These are phyloP conservation scores for Phytophthora cryptogea DNA, from an alignment of 352 stramenopile species.

Conservation along the genomic window DNA sequence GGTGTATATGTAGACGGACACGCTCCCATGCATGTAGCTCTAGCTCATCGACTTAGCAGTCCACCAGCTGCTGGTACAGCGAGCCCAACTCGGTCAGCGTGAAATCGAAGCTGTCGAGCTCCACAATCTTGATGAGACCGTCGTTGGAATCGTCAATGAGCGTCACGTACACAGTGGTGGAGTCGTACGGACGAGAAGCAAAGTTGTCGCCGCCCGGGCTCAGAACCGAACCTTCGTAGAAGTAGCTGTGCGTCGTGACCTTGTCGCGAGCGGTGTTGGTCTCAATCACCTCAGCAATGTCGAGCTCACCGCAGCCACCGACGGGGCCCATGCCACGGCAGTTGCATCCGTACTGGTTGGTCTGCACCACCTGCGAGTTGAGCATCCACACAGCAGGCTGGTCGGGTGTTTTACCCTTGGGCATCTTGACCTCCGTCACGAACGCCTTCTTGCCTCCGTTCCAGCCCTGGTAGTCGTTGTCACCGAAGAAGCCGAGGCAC, in stretches of 20 bases:
- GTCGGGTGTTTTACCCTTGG: constrained; percentile 33
- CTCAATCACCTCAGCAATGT: constrained; percentile 73
- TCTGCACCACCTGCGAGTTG: constrained; percentile 57
- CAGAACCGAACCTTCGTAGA: constrained; percentile 49
- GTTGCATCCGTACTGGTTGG: constrained; percentile 69
- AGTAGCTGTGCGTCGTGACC: constrained; percentile 72
- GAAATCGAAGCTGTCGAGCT: constrained; percentile 63
- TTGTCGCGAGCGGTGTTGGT: constrained; percentile 39
- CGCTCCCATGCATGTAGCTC: constrained; percentile 8
- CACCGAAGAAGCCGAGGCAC: constrained; percentile 42
- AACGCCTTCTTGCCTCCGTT: constrained; percentile 69
- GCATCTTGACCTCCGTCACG: constrained; percentile 66
- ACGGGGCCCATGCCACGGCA: constrained; percentile 58
- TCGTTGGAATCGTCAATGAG: constrained; percentile 59
- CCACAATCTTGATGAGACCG: constrained; percentile 65
- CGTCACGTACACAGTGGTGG: constrained; percentile 56
- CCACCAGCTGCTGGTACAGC: constrained; percentile 38
- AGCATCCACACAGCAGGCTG: constrained; percentile 66
- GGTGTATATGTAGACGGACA: constrained; percentile 11
- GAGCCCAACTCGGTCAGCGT: constrained; percentile 29
- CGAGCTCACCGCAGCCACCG: constrained; percentile 67
- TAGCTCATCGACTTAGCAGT: constrained; percentile 22
- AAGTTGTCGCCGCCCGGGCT: constrained; percentile 53
- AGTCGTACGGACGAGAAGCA: constrained; percentile 34
- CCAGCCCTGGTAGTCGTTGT: constrained; percentile 68